phyloP scores from a whole-genome alignment of 805 yeast genomes.

The Spathaspora gorwiae region DNA sequence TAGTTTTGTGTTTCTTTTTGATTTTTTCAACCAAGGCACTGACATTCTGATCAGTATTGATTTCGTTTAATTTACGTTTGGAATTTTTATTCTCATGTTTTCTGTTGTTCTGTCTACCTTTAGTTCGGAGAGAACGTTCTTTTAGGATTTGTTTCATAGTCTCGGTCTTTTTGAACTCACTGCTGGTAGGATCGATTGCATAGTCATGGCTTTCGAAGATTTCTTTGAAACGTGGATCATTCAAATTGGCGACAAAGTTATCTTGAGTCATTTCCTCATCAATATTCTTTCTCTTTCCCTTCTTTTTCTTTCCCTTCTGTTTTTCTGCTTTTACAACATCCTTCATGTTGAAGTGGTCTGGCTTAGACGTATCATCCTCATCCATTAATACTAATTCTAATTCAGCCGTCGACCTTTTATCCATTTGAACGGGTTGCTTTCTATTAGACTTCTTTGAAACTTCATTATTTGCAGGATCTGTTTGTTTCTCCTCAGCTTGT shows the following conservation, averaged over 20 bases:
- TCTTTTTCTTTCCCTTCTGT: constrained; percentile 48
- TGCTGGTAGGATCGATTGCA: constrained; percentile 90
- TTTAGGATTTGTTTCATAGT: constrained; percentile 80
- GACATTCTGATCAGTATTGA: constrained; percentile 9
- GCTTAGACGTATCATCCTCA: constrained; percentile 33
- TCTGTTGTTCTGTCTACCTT: constrained; percentile 7
- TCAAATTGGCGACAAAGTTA: constrained; percentile 62
- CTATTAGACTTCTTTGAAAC: constrained; percentile 15
- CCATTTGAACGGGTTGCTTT: constrained; percentile 12
- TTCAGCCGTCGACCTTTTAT: constrained; percentile 49
- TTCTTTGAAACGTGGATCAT: constrained; percentile 84
- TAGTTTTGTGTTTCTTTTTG: constrained; percentile 34
- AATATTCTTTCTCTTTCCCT: constrained; percentile 43
- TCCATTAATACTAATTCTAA: constrained; percentile 70
- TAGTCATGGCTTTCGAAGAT: constrained; percentile 85
- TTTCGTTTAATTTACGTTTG: constrained; percentile 1
- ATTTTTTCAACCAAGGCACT: constrained; percentile 46
- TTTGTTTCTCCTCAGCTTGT: constrained; percentile 38
- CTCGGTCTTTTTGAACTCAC: constrained; percentile 83
- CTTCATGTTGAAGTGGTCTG: constrained; percentile 71
- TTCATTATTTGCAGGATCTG: constrained; percentile 10
- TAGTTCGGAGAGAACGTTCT: constrained; percentile 59
- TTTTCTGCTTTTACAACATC: constrained; percentile 74
- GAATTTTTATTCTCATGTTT: constrained; percentile 6
- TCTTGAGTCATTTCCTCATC: constrained; percentile 47